Evolutionary conservation across 805 yeast genomes (phyloP).

Genomic region (Saturnispora ahearnii): DNA sequence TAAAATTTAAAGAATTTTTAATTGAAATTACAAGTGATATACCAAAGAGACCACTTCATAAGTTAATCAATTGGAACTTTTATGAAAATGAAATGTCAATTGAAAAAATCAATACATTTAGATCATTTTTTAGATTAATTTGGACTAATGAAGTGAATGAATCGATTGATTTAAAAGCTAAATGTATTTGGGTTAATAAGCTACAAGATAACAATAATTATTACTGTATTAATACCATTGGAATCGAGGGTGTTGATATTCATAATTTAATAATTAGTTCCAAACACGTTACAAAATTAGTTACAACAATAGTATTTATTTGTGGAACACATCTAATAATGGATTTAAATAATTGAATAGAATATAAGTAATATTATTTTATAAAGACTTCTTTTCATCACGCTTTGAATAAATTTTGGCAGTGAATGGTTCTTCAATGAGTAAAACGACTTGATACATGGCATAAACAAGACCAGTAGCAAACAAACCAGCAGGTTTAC

Average conservation of each 20-base stretch:
- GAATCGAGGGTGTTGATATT: constrained; percentile 5
- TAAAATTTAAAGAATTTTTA: not conserved
- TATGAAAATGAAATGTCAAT: not conserved
- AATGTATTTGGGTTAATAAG: constrained; percentile 7
- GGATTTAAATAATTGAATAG: constrained; percentile 1
- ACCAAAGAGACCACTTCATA: constrained; percentile 1
- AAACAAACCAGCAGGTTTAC: constrained; percentile 80
- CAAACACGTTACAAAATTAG: constrained; percentile 3
- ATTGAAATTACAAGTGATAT: not conserved
- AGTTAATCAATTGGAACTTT: constrained; percentile 2
- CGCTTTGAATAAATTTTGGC: constrained; percentile 66
- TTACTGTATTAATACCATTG: constrained; percentile 5
- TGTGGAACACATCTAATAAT: constrained; percentile 4
- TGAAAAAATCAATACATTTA: not conserved
- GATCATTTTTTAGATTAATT: not conserved
- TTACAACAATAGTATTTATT: constrained; percentile 5
- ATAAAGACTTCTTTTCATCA: constrained; percentile 6
- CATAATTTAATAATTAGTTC: constrained; percentile 3
- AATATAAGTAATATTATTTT: not conserved
- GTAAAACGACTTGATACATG: constrained; percentile 77
- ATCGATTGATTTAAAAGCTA: not conserved
- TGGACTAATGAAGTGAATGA: not conserved
- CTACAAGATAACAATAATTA: constrained; percentile 4
- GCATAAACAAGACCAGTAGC: constrained; percentile 64
- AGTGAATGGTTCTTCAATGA: constrained; percentile 94